These are phyloP conservation scores for Phycomyces nitens DNA, from an alignment of 192 early-diverging fungal species.

Conservation along the genomic window DNA sequence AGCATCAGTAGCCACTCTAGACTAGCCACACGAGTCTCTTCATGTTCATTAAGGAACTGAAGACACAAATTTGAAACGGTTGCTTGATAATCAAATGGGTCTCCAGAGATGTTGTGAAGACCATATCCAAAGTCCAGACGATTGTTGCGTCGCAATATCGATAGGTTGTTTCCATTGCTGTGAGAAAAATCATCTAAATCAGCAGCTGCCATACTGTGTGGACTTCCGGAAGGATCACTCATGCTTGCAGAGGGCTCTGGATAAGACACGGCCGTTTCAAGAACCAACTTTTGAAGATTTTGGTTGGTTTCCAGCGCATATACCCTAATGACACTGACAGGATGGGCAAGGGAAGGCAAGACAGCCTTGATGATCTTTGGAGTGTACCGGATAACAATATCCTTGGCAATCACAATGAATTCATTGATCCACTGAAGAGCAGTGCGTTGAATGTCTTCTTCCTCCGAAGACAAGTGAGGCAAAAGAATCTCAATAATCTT, in stretches of 20 bases:
- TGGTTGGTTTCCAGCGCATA: slow-evolving; percentile 83
- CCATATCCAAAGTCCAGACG: not conserved
- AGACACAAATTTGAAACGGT: slow-evolving; percentile 77
- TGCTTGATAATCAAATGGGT: slow-evolving; percentile 82
- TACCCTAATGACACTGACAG: slow-evolving; percentile 56
- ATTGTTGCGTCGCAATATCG: not conserved
- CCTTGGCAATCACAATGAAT: slow-evolving; percentile 79
- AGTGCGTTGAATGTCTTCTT: slow-evolving; percentile 90
- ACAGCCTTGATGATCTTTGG: slow-evolving; percentile 80
- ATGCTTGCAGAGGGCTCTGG: slow-evolving; percentile 26
- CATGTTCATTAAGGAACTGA: slow-evolving; percentile 83
- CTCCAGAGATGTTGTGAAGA: slow-evolving; percentile 8
- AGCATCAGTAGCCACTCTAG: slow-evolving; percentile 98
- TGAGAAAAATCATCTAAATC: not conserved
- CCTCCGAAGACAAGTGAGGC: slow-evolving; percentile 71
- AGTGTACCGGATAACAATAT: slow-evolving; percentile 79
- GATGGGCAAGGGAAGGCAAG: slow-evolving; percentile 83
- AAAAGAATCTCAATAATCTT: slow-evolving; percentile 80
- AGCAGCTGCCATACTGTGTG: not conserved
- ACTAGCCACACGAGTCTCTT: slow-evolving; percentile 87
- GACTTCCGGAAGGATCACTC: slow-evolving; percentile 2
- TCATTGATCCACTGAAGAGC: slow-evolving; percentile 91
- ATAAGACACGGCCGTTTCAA: slow-evolving; percentile 48
- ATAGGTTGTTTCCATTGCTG: not conserved
- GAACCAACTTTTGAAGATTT: slow-evolving; percentile 73